phyloP scores from a whole-genome alignment of 441 rosid genomes.

The Pelargonium myrrhifolium region DNA sequence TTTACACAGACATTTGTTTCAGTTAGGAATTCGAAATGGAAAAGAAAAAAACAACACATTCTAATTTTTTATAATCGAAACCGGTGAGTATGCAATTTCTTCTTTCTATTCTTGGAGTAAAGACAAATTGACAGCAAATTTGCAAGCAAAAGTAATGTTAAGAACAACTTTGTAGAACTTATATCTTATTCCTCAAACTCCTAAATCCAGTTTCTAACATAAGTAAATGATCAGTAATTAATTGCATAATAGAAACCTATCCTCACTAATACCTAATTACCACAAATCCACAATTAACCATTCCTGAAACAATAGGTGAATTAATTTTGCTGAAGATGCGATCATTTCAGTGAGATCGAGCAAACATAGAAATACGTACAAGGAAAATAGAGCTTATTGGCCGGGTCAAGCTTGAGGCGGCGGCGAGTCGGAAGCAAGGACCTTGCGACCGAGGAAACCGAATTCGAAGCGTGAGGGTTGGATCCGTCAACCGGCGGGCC shows the following conservation, averaged over 20 bases:
- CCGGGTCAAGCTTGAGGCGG: conserved; percentile 83
- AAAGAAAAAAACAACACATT: too few species aligned
- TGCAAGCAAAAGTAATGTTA: not conserved
- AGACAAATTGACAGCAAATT: not conserved
- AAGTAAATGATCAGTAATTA: not conserved
- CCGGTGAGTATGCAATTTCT: too few species aligned
- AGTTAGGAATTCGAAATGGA: too few species aligned
- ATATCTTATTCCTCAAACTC: not conserved
- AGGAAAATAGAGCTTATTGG: conserved; percentile 79
- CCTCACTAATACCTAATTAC: not conserved
- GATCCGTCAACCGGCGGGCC: conserved; percentile 53
- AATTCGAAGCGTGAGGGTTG: conserved; percentile 35
- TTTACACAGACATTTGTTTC: too few species aligned
- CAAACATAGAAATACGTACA: conserved; percentile 32
- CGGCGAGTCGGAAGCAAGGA: conserved; percentile 66
- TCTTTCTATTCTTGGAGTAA: not conserved
- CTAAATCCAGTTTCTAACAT: not conserved
- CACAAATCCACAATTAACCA: not conserved
- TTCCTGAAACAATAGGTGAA: not conserved
- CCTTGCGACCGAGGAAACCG: conserved; percentile 77
- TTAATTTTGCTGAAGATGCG: not conserved
- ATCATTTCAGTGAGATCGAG: not conserved
- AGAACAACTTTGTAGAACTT: not conserved
- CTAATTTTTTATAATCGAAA: too few species aligned
- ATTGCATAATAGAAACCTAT: not conserved